Base-by-base conservation (phyloP, 352 stramenopile genomes). In the Saprolegnia parasitica region DNA sequence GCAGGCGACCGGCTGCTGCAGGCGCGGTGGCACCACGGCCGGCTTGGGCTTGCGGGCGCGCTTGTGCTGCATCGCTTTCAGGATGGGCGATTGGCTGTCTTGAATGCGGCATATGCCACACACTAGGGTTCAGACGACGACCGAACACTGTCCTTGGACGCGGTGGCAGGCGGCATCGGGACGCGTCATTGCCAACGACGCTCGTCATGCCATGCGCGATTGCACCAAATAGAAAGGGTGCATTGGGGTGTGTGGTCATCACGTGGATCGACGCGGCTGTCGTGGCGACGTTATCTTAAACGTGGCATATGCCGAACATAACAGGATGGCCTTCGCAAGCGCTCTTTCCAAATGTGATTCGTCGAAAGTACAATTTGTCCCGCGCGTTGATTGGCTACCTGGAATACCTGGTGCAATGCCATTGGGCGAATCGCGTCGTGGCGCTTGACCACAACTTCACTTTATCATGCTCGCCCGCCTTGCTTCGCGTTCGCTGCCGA, bases 401-500 rank as follows among this genome's bases (percentile, higher is more conserved):
- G 52, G 24, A 60, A 60, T n/a, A 49, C 13, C 11, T 15, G 18
- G 42, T 49, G 42, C 29, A 5, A 35, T 35, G 29, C 29, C 29
- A 35, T 35, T 35, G 29, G 29, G 29, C 29, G 29, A 35, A 35
- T 35, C 29, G 29, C n/a, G 47, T 55, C 5, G 47, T 35, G 35
- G 24, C 24, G 13, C 13, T 35, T 60, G 24, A 60, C 24, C 35
- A 60, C 52, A 60, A 60, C 24, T 57, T 68, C 62, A 39, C 35
- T 68, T 68, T 68, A 10, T 49, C 29, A 68, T 68, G 62, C 26
- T 68, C 4, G 23, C 60, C 32, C 60, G 60, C 46, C 20, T 67
- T 23, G 26, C 21, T 16, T 50, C 56, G 13, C 35, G 35, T 18
- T 35, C 24, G 29, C 35, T 65, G 8, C 20, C 42, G 23, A 18